These are phyloP conservation scores for Priceomyces melissophilus DNA, from an alignment of 805 yeast species.

Conservation along the genomic window DNA sequence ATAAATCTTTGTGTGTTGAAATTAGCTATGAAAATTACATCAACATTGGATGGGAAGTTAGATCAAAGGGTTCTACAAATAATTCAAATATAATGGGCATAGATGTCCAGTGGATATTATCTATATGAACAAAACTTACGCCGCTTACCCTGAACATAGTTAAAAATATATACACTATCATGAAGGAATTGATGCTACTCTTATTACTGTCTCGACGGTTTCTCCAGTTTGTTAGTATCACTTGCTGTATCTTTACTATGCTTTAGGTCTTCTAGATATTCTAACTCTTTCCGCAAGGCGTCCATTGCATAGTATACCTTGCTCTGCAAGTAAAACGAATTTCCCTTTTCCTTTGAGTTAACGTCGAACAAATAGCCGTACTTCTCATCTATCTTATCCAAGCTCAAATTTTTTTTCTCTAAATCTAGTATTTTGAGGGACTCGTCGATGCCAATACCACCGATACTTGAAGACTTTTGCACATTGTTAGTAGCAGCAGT, in stretches of 20 bases:
- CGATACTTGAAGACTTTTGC: slow-evolving; percentile 51
- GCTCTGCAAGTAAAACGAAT: slow-evolving; percentile 88
- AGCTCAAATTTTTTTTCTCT: slow-evolving; percentile 50
- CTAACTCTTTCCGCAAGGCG: slow-evolving; percentile 75
- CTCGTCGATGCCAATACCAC: slow-evolving; percentile 84
- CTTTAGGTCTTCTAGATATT: slow-evolving; percentile 47
- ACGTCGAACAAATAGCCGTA: slow-evolving; percentile 82
- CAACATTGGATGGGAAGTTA: too few relatives aligned
- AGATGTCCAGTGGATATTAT: too few relatives aligned
- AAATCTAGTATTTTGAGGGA: slow-evolving; percentile 87
- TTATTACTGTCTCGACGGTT: background rate
- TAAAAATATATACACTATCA: too few relatives aligned
- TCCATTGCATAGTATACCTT: slow-evolving; percentile 95
- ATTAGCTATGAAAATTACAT: too few relatives aligned
- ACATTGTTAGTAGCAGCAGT: slow-evolving; percentile 52
- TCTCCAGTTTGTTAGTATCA: slow-evolving; percentile 1
- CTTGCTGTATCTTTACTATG: slow-evolving; percentile 20
- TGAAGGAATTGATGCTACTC: too few relatives aligned
- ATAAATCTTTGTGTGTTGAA: slow-evolving; percentile 2
- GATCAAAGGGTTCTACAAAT: too few relatives aligned
- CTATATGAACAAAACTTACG: too few relatives aligned
- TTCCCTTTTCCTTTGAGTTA: slow-evolving; percentile 93
- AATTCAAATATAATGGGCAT: too few relatives aligned
- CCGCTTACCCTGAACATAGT: too few relatives aligned
- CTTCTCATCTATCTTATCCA: slow-evolving; percentile 63